phyloP scores from a whole-genome alignment of 768 basidiomycete species.

The Glaciozyma martinii region DNA sequence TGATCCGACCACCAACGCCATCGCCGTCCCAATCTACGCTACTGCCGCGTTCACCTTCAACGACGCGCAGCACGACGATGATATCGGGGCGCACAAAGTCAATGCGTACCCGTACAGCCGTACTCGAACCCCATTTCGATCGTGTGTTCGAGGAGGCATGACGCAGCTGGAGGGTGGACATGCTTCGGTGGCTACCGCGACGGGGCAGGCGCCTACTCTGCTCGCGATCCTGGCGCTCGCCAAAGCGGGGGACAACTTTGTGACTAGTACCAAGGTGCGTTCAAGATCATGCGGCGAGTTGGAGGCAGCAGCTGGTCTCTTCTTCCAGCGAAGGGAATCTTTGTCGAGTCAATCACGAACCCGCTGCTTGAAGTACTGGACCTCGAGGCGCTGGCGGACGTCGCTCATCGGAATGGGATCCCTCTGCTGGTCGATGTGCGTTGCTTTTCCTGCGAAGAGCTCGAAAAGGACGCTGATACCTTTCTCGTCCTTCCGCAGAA shows the following conservation, averaged over 20 bases:
- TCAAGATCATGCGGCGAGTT: no score
- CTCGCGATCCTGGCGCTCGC: conserved; percentile 41
- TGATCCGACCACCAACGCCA: not conserved
- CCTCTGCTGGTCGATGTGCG: conserved; percentile 60
- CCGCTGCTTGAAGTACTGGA: conserved; percentile 56
- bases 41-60: not conserved
- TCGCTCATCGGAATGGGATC: conserved; percentile 60
- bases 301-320: no score
- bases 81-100: not conserved
- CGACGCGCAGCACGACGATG: conserved; percentile 4
- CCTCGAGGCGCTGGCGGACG: conserved; percentile 57
- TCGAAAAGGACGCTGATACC: conserved; percentile 41
- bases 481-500: not conserved
- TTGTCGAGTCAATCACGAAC: conserved; percentile 65
- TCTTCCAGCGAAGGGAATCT: conserved; percentile 52
- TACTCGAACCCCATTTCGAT: conserved; percentile 37
- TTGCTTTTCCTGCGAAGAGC: no score
- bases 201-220: conserved; percentile 69
- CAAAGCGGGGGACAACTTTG: conserved; percentile 62
- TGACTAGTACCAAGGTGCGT: conserved; percentile 36
- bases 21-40: not conserved
- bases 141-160: conserved; percentile 67
- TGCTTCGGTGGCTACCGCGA: conserved; percentile 57
- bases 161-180: conserved; percentile 66
- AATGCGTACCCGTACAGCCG: conserved; percentile 38